Percentiles rank a stretch among this genome's conserved stretches.
phyloP scores from a whole-genome alignment of 1,139 yeast genomes.

The Petasospora fabianii region DNA sequence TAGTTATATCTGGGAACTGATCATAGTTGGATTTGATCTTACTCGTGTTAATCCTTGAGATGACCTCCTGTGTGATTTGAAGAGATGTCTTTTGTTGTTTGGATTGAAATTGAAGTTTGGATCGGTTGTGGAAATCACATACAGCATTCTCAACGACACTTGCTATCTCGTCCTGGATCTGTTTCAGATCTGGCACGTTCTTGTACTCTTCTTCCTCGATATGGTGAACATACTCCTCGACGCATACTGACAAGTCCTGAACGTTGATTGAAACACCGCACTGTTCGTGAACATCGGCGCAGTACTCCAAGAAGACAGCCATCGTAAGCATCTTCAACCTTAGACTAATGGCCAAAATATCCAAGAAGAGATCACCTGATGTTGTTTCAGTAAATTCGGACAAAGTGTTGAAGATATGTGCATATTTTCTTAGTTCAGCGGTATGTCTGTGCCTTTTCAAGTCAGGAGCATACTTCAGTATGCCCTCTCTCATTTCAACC shows the following conservation, averaged over 20 bases:
- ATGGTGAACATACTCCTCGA: conserved; percentile 8
- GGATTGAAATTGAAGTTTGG: not conserved
- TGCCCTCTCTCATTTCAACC: conserved; percentile 2
- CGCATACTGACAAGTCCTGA: conserved; percentile 2
- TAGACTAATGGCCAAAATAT: conserved; percentile 1
- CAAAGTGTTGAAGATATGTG: not conserved
- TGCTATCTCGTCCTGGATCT: not conserved
- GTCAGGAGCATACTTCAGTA: not conserved
- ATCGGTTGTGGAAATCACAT: not conserved
- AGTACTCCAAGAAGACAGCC: conserved; percentile 1
- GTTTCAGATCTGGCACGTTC: conserved; percentile 3
- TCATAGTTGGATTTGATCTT: not conserved
- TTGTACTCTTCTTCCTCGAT: conserved; percentile 12
- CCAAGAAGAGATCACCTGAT: conserved; percentile 6
- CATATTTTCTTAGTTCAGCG: conserved; percentile 1
- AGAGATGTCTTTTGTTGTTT: conserved; percentile 1
- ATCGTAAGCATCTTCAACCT: conserved; percentile 4
- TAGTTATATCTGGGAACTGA: conserved; percentile 5
- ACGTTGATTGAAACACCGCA: not conserved
- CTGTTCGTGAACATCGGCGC: not conserved
- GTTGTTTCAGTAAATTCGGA: not conserved
- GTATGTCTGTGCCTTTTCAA: not conserved
- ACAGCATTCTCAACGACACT: not conserved
- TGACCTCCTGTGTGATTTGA: conserved; percentile 1
- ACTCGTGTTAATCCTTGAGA: conserved; percentile 2